Conservation (phyloP, 495 filamentous ascomycete genomes). For the Trichoderma gamsii region DNA sequence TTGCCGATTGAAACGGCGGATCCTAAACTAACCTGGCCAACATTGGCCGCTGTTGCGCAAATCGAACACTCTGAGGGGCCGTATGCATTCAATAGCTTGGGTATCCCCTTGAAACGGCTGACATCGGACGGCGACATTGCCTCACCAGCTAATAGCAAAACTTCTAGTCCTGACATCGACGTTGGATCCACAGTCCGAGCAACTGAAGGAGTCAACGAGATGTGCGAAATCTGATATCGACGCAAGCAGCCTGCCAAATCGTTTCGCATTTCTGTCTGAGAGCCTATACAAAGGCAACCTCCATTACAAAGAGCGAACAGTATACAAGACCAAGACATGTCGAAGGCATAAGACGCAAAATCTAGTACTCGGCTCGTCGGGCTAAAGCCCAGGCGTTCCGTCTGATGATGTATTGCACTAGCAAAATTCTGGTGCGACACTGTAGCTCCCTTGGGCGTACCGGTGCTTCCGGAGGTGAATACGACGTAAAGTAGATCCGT, state of each 20-base stretch:
- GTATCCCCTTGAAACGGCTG: no score
- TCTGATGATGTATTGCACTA: neutral
- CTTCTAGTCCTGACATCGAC: no score
- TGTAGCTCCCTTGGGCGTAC: neutral
- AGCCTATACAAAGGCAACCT: constrained; percentile 46
- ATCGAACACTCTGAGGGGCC: neutral
- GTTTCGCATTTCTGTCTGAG: constrained; percentile 31
- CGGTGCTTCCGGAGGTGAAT: neutral
- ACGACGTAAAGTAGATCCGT: neutral
- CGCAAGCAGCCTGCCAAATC: constrained; percentile 15
- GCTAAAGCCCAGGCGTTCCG: neutral
- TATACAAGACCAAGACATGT: constrained; percentile 54
- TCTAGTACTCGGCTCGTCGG: constrained; percentile 47
- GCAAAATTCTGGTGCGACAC: neutral
- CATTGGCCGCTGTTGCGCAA: neutral
- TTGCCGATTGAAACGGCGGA: constrained; percentile 26
- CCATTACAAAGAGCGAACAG: constrained; percentile 53
- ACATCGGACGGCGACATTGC: no score
- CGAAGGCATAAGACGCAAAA: constrained; percentile 63
- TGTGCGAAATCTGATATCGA: no score
- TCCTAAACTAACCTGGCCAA: constrained; percentile 5
- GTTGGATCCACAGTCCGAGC: no score
- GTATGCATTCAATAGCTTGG: neutral
- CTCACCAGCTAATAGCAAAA: constrained; percentile 23
- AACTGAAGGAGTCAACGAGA: no score